Conservation (phyloP, 768 basidiomycete genomes). For the Pulveroboletus sp. region DNA sequence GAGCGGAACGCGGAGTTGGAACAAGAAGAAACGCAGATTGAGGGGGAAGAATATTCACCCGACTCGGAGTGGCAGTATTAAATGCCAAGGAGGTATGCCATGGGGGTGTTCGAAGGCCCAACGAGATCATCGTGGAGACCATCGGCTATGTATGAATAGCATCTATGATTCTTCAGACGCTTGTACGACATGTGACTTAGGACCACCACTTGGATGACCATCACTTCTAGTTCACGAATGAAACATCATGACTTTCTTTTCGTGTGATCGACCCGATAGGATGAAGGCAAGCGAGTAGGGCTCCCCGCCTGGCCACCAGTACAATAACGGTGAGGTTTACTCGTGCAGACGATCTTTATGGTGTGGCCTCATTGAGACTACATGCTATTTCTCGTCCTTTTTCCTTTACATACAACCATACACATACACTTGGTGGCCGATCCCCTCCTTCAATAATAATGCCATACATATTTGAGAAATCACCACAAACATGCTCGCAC, state of each 20-base stretch:
- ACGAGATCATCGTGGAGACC: neutral
- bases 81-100: neutral
- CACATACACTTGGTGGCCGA: too few species aligned
- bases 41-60: neutral
- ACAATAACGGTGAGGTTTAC: too few species aligned
- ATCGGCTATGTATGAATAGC: neutral
- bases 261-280: neutral
- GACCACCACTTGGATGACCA: neutral
- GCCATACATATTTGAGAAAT: too few species aligned
- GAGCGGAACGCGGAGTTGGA: neutral
- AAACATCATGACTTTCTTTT: neutral
- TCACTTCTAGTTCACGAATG: neutral
- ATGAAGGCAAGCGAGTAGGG: neutral
- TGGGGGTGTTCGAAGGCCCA: neutral
- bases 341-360: too few species aligned
- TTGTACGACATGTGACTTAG: neutral
- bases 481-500: too few species aligned
- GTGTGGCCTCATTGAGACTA: too few species aligned
- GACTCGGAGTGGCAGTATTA: neutral
- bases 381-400: too few species aligned
- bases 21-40: neutral
- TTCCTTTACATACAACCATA: too few species aligned
- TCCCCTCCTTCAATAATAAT: too few species aligned
- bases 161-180: neutral
- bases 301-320: too few species aligned